These are phyloP conservation scores for Colletotrichum paranaense DNA, from an alignment of 2,329 filamentous ascomycete genomes.

Conservation along the genomic window DNA sequence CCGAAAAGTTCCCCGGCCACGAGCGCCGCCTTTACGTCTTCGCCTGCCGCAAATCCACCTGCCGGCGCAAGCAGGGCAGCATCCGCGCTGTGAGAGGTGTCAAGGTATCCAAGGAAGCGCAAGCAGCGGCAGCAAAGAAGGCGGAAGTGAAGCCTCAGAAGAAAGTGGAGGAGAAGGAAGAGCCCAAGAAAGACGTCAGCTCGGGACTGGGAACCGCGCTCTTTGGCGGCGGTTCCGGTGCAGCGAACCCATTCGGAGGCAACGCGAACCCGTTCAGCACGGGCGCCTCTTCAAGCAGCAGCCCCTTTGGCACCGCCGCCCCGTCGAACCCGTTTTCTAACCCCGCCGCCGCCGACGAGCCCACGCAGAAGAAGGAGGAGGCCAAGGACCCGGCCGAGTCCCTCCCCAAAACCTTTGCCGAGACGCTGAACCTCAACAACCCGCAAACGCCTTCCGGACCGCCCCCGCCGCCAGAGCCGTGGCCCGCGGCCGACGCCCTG, in stretches of 20 bases:
- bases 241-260: slow-evolving; percentile 71
- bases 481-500: slow-evolving; percentile 75
- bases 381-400: slow-evolving; percentile 39
- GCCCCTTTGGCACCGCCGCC: slow-evolving; percentile 56
- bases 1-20: slow-evolving; percentile 86
- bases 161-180: slow-evolving; percentile 47
- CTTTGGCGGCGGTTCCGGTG: slow-evolving; percentile 63
- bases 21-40: slow-evolving; percentile 91
- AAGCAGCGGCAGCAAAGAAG: slow-evolving; percentile 39
- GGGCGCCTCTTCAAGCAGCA: slow-evolving; percentile 50
- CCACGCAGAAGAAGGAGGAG: slow-evolving; percentile 41
- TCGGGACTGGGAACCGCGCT: slow-evolving; percentile 72
- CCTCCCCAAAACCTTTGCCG: slow-evolving; percentile 74
- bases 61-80: slow-evolving; percentile 84
- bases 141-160: slow-evolving; percentile 47
- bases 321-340: slow-evolving; percentile 44
- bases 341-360: slow-evolving; percentile 44
- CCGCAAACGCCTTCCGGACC: slow-evolving; percentile 49
- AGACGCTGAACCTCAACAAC: slow-evolving; percentile 80
- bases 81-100: slow-evolving; percentile 80
- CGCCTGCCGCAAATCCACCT: slow-evolving; percentile 80
- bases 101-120: slow-evolving; percentile 61
- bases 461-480: slow-evolving; percentile 70
- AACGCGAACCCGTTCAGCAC: slow-evolving; percentile 44
- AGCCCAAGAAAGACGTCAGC: slow-evolving; percentile 46